Evolutionary conservation across 2,329 filamentous ascomycete genomes (phyloP).

Genomic region (Fusarium secorum): DNA sequence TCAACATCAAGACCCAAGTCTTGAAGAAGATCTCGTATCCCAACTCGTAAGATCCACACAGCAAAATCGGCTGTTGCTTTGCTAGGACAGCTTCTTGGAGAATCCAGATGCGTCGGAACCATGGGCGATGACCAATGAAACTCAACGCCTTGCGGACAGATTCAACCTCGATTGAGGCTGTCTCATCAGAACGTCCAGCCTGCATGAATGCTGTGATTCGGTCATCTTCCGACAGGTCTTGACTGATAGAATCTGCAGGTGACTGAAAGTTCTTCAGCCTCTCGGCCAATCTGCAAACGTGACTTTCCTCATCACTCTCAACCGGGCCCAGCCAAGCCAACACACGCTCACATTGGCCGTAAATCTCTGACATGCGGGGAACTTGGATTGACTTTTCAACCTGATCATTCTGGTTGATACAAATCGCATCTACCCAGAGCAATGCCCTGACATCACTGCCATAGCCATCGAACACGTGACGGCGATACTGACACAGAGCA

Average conservation of each 20-base stretch:
- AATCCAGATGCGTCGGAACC: constrained; percentile 26
- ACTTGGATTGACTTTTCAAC: constrained; percentile 12
- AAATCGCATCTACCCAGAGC: constrained; percentile 19
- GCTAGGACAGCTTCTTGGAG: constrained; percentile 17
- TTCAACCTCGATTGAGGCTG: neutral
- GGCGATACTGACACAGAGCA: neutral
- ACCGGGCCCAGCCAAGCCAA: constrained; percentile 11
- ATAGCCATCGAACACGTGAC: accelerated
- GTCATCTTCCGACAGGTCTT: accelerated
- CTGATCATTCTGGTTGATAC: constrained; percentile 16
- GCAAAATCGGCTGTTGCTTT: neutral
- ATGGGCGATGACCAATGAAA: neutral
- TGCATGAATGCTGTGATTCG: neutral
- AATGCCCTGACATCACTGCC: accelerated
- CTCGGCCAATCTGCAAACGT: neutral
- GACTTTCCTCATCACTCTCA: accelerated
- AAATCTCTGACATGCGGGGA: constrained; percentile 23
- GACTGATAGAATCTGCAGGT: accelerated
- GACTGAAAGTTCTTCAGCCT: neutral
- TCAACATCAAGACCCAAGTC: constrained; percentile 7
- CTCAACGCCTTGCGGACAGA: neutral
- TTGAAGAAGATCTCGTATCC: constrained; percentile 14
- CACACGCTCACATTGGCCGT: constrained; percentile 15
- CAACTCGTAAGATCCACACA: neutral
- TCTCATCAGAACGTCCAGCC: accelerated